These are phyloP conservation scores for Pseudogymnoascus sp. DNA, from an alignment of 2,329 filamentous ascomycete genomes.

Conservation along the genomic window DNA sequence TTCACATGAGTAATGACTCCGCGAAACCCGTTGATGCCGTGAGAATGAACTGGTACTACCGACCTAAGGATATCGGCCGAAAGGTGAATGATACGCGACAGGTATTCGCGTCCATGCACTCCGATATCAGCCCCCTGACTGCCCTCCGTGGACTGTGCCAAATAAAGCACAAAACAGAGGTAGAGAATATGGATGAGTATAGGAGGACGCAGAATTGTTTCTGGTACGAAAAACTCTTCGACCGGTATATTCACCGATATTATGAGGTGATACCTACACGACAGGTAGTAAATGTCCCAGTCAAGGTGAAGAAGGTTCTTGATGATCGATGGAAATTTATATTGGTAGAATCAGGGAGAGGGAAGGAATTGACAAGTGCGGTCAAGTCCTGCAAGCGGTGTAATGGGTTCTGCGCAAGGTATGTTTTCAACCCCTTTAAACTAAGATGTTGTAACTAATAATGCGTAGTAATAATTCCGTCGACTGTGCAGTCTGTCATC, in stretches of 20 bases:
- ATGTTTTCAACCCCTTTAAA: slow-evolving; percentile 31
- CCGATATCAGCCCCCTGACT: slow-evolving; percentile 86
- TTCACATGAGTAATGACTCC: slow-evolving; percentile 69
- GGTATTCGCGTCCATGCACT: slow-evolving; percentile 97
- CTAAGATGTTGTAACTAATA: slow-evolving; percentile 11
- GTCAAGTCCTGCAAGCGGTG: slow-evolving; percentile 96
- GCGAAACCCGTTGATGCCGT: slow-evolving; percentile 72
- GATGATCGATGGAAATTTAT: slow-evolving; percentile 97
- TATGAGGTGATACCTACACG: slow-evolving; percentile 93
- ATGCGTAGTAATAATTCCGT: slow-evolving; percentile 74
- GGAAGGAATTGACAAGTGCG: slow-evolving; percentile 90
- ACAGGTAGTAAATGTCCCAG: slow-evolving; percentile 91
- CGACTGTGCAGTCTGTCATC: slow-evolving; percentile 88
- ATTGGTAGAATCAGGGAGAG: slow-evolving; percentile 83
- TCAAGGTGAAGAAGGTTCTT: slow-evolving; percentile 88
- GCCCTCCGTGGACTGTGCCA: slow-evolving; percentile 89
- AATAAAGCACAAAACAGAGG: slow-evolving; percentile 82
- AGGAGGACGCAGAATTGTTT: slow-evolving; percentile 80
- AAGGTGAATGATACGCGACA: slow-evolving; percentile 85
- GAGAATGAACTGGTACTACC: slow-evolving; percentile 97
- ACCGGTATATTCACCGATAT: slow-evolving; percentile 95
- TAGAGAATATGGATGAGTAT: slow-evolving; percentile 72
- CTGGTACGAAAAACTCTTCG: slow-evolving; percentile 96
- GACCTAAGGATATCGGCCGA: slow-evolving; percentile 89
- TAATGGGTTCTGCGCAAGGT: slow-evolving; percentile 83